Conservation (phyloP, 768 basidiomycete genomes). For the Naganishia onofrii region DNA sequence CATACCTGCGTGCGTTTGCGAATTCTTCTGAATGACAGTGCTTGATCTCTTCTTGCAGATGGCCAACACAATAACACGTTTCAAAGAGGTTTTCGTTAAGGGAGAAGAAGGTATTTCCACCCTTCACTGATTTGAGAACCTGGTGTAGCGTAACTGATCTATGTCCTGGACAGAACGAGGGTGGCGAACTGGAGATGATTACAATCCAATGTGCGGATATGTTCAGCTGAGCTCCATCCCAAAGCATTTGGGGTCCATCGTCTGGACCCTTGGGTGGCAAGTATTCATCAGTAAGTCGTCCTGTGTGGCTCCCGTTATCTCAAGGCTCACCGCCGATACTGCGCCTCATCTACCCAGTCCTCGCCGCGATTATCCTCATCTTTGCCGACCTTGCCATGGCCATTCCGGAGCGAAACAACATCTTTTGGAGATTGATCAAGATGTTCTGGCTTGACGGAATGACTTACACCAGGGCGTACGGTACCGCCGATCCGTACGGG, state of each 20-base stretch:
- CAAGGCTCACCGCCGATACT: not conserved
- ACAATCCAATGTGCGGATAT: slow-evolving; percentile 12
- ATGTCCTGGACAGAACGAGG: no score
- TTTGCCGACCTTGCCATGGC: slow-evolving; percentile 20
- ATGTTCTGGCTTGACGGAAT: slow-evolving; percentile 9
- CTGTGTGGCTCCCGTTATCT: not conserved
- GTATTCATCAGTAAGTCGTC: slow-evolving; percentile 16
- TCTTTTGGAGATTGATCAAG: slow-evolving; percentile 16
- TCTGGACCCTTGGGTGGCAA: slow-evolving; percentile 18
- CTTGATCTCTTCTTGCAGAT: not conserved
- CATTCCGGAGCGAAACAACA: not conserved
- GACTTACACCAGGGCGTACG: not conserved
- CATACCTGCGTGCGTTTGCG: no score
- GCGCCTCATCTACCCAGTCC: not conserved
- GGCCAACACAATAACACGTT: not conserved
- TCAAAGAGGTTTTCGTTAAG: not conserved
- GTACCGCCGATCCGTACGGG: not conserved
- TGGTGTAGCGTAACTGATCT: no score
- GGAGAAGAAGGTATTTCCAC: no score
- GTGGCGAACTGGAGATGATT: not conserved
- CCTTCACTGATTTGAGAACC: no score
- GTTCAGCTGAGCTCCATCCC: slow-evolving; percentile 17
- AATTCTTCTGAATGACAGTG: no score
- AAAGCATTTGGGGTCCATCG: slow-evolving; percentile 26
- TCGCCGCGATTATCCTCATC: slow-evolving; percentile 4